Conservation (phyloP, 1,284 basidiomycete genomes). For the Fistulina hepatica region DNA sequence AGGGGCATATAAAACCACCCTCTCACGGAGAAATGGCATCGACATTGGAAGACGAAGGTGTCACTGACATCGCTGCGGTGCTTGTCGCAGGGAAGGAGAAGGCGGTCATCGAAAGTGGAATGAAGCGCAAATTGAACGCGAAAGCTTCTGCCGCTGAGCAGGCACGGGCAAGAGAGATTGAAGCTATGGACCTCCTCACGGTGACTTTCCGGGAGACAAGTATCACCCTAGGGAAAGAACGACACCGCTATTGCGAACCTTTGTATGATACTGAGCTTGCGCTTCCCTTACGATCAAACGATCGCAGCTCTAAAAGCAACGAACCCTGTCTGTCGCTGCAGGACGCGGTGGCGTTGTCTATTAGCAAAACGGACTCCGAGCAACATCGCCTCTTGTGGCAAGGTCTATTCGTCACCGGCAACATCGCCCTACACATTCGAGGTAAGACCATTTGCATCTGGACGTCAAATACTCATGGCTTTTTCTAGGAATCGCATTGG, state of each 20-base stretch:
- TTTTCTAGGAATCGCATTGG: constrained; percentile 47
- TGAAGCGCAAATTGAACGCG: constrained; percentile 65
- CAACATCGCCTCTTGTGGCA: constrained; percentile 70
- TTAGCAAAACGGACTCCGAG: constrained; percentile 48
- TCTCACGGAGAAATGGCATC: constrained; percentile 54
- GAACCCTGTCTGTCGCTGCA: constrained; percentile 41
- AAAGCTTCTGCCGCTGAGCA: constrained; percentile 73
- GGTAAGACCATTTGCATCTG: constrained; percentile 34
- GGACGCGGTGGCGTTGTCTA: constrained; percentile 49
- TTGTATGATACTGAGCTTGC: constrained; percentile 50
- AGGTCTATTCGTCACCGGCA: constrained; percentile 76
- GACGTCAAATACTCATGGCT: constrained; percentile 6
- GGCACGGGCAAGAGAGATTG: constrained; percentile 68
- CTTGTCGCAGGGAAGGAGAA: constrained; percentile 73
- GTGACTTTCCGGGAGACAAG: constrained; percentile 61
- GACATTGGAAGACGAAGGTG: constrained; percentile 72
- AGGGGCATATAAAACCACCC: constrained; percentile 58
- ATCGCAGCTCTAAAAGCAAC: constrained; percentile 5
- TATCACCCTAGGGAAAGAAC: constrained; percentile 74
- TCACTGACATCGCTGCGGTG: constrained; percentile 76
- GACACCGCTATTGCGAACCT: constrained; percentile 86
- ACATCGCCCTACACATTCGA: constrained; percentile 65
- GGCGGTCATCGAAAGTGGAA: constrained; percentile 69
- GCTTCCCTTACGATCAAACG: constrained; percentile 9
- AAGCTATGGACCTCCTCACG: constrained; percentile 70